A percentile compares a stretch with the other conserved stretches of the same genome.
Conservation (phyloP, 352 stramenopile genomes). For the Globisporangium paroecandrum region DNA sequence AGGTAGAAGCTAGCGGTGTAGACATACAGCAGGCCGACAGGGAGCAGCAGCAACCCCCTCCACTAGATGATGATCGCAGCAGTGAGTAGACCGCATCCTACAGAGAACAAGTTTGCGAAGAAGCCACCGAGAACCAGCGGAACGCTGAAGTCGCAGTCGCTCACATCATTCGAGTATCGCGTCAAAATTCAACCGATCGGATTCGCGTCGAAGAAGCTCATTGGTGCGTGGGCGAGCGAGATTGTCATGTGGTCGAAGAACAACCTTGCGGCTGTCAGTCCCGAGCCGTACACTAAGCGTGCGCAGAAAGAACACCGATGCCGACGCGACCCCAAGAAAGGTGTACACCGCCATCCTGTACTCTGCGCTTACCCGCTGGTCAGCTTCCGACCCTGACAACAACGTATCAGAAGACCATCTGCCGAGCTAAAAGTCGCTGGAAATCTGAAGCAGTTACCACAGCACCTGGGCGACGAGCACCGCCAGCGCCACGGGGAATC, state of each 20-base stretch:
- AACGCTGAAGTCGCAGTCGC: neutral
- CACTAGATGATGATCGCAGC: constrained; percentile 85
- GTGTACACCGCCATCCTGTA: neutral
- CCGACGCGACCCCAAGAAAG: neutral
- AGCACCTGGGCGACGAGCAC: constrained; percentile 37
- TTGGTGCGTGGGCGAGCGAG: constrained; percentile 29
- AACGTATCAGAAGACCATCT: neutral
- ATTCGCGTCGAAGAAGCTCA: constrained; percentile 48
- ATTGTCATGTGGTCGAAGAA: constrained; percentile 29
- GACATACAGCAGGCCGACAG: constrained; percentile 81
- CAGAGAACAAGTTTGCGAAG: constrained; percentile 68
- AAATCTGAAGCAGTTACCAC: constrained; percentile 55
- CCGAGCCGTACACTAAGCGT: neutral
- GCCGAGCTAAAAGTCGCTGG: constrained; percentile 65
- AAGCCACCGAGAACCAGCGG: too few species aligned
- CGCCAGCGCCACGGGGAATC: constrained; percentile 9
- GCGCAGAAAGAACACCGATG: neutral
- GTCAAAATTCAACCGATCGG: constrained; percentile 38
- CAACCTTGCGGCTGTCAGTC: constrained; percentile 13
- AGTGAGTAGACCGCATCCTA: constrained; percentile 66
- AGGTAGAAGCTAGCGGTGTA: constrained; percentile 42
- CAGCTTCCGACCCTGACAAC: too few species aligned
- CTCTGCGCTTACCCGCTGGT: too few species aligned
- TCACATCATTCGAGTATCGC: constrained; percentile 24
- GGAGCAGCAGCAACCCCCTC: constrained; percentile 77